These are phyloP conservation scores for Phytophthora crassamura DNA, from an alignment of 352 stramenopile species.

Conservation along the genomic window DNA sequence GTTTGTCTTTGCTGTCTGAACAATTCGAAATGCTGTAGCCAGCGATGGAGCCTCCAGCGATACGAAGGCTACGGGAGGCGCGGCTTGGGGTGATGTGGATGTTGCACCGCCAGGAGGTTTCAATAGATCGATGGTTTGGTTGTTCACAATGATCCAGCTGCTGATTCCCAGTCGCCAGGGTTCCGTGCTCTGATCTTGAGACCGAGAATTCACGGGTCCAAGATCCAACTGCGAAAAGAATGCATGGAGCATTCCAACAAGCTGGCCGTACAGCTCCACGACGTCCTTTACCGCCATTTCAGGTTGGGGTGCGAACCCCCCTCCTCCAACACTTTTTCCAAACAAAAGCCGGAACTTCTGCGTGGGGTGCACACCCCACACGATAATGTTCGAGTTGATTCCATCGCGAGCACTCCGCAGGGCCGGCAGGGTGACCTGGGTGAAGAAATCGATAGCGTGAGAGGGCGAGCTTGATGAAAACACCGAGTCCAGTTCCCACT, in stretches of 20 bases:
- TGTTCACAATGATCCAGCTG: conserved; percentile 78
- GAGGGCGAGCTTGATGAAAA: conserved; percentile 55
- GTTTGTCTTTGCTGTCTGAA: conserved; percentile 78
- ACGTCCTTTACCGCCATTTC: conserved; percentile 43
- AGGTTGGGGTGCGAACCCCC: conserved; percentile 16
- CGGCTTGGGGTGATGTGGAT: not conserved
- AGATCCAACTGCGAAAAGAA: conserved; percentile 48
- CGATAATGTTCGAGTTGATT: conserved; percentile 73
- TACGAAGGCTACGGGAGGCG: conserved; percentile 49
- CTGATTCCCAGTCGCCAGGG: conserved; percentile 66
- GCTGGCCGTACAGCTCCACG: conserved; percentile 64
- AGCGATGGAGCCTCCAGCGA: conserved; percentile 60
- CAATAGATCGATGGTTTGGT: conserved; percentile 63
- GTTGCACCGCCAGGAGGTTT: conserved; percentile 19
- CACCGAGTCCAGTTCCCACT: conserved; percentile 71
- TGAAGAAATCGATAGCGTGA: conserved; percentile 60
- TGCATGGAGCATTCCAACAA: conserved; percentile 55
- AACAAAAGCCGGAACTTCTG: conserved; percentile 79
- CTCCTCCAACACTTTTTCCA: conserved; percentile 53
- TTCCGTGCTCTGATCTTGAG: not conserved
- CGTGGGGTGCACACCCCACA: conserved; percentile 69
- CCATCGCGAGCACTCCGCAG: conserved; percentile 50
- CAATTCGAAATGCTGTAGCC: conserved; percentile 50
- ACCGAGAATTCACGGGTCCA: conserved; percentile 7
- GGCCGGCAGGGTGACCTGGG: conserved; percentile 59